These are phyloP conservation scores for Warburgia ugandensis DNA, from an alignment of 164 flowering plant species.

Conservation along the genomic window DNA sequence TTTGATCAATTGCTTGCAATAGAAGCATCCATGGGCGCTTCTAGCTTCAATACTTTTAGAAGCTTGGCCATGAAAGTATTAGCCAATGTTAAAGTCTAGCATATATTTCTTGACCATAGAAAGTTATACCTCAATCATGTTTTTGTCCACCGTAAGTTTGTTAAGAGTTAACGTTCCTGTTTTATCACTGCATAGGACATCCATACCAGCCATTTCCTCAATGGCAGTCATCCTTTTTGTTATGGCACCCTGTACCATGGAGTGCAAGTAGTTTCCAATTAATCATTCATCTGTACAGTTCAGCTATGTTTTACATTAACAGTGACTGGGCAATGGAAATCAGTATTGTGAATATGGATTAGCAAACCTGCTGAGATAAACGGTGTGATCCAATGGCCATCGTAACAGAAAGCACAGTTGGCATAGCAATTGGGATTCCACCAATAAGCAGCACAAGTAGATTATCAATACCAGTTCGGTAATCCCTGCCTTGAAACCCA, in stretches of 20 bases:
- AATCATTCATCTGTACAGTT: too few relatives aligned
- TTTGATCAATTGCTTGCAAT: too few relatives aligned
- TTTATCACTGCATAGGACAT: constrained; percentile 81
- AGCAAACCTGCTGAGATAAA: constrained; percentile 61
- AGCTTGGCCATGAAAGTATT: too few relatives aligned
- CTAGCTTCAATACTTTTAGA: too few relatives aligned
- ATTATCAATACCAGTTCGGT: constrained; percentile 56
- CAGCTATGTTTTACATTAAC: not conserved
- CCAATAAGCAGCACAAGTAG: constrained; percentile 73
- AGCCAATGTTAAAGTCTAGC: too few relatives aligned
- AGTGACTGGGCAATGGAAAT: too few relatives aligned
- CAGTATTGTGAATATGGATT: not conserved
- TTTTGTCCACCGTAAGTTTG: constrained; percentile 61
- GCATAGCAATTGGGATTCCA: constrained; percentile 89
- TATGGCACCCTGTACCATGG: constrained; percentile 69
- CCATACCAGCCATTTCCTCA: constrained; percentile 87
- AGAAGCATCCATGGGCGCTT: too few relatives aligned
- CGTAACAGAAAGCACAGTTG: constrained; percentile 74
- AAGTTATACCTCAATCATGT: constrained; percentile 77
- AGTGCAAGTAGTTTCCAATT: too few relatives aligned
- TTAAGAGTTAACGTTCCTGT: constrained; percentile 76
- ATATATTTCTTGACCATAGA: too few relatives aligned
- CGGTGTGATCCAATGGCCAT: constrained; percentile 86
- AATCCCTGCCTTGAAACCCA: constrained; percentile 33
- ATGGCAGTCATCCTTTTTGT: constrained; percentile 87